phyloP scores from a whole-genome alignment of 352 stramenopile species.

The Phytophthora pini region DNA sequence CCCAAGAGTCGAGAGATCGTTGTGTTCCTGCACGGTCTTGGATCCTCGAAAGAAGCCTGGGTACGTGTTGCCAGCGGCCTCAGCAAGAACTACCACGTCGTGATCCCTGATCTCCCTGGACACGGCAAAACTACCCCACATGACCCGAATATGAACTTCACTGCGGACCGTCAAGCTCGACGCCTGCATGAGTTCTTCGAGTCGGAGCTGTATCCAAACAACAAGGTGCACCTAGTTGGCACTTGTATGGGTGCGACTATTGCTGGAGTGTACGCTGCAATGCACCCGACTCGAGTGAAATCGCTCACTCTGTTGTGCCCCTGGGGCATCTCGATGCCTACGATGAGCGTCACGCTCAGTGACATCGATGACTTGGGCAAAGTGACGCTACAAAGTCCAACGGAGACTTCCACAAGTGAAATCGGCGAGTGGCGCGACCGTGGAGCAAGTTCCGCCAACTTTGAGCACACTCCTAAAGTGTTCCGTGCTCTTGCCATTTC shows the following conservation, averaged over 20 bases:
- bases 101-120: slow-evolving; percentile 70
- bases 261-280: slow-evolving; percentile 67
- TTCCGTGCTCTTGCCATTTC: slow-evolving; percentile 35
- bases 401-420: slow-evolving; percentile 50
- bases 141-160: slow-evolving; percentile 52
- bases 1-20: slow-evolving; percentile 49
- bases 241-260: slow-evolving; percentile 80
- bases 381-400: slow-evolving; percentile 61
- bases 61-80: slow-evolving; percentile 49
- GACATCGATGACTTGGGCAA: slow-evolving; percentile 57
- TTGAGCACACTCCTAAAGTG: slow-evolving; percentile 31
- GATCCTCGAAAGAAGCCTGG: slow-evolving; percentile 73
- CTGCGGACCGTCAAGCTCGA: slow-evolving; percentile 51
- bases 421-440: slow-evolving; percentile 33
- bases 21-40: slow-evolving; percentile 73
- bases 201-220: slow-evolving; percentile 48
- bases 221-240: slow-evolving; percentile 70
- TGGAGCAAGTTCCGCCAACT: slow-evolving; percentile 29
- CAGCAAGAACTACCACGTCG: slow-evolving; percentile 51
- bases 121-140: slow-evolving; percentile 65
- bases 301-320: slow-evolving; percentile 74
- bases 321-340: slow-evolving; percentile 68
- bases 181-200: slow-evolving; percentile 70
- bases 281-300: slow-evolving; percentile 59
- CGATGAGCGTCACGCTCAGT: slow-evolving; percentile 57